These are phyloP conservation scores for Phyllosticta citribraziliensis DNA, from an alignment of 2,329 filamentous ascomycete species.

Conservation along the genomic window DNA sequence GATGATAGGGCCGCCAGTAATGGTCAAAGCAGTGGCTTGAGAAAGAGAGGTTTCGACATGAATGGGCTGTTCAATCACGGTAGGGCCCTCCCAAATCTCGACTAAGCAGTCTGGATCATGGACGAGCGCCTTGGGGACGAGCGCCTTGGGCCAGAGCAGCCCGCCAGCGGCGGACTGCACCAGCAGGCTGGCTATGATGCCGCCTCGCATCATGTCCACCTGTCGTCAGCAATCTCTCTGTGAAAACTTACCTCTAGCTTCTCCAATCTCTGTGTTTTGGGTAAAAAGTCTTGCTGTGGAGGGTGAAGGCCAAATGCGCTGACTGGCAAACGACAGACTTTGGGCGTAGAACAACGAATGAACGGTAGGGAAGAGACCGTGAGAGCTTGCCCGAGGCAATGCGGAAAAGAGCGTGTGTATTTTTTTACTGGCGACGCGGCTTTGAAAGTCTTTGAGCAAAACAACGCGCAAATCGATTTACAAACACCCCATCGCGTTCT, in stretches of 20 bases:
- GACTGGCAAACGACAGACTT: not conserved
- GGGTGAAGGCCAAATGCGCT: no score
- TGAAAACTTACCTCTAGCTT: not conserved
- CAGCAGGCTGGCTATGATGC: not conserved
- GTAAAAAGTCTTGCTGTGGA: not conserved
- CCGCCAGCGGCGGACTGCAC: not conserved
- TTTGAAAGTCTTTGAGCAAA: not conserved
- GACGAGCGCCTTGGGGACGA: not conserved
- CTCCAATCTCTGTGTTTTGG: not conserved
- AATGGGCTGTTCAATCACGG: constrained; percentile 1
- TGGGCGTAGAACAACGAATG: not conserved
- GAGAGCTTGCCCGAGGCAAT: not conserved
- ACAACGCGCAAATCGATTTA: not conserved
- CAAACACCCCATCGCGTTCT: not conserved
- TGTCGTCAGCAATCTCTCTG: not conserved
- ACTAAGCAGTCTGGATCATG: constrained; percentile 3
- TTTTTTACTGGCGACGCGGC: not conserved
- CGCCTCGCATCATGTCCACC: not conserved
- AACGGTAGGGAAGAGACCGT: not conserved
- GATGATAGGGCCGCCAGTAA: not conserved
- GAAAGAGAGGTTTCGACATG: not conserved
- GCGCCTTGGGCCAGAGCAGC: not conserved
- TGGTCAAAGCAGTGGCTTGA: not conserved
- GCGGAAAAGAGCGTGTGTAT: not conserved
- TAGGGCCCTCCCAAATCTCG: not conserved